Base-by-base conservation (phyloP, 257 asterid genomes). In the Scutellaria baicalensis region DNA sequence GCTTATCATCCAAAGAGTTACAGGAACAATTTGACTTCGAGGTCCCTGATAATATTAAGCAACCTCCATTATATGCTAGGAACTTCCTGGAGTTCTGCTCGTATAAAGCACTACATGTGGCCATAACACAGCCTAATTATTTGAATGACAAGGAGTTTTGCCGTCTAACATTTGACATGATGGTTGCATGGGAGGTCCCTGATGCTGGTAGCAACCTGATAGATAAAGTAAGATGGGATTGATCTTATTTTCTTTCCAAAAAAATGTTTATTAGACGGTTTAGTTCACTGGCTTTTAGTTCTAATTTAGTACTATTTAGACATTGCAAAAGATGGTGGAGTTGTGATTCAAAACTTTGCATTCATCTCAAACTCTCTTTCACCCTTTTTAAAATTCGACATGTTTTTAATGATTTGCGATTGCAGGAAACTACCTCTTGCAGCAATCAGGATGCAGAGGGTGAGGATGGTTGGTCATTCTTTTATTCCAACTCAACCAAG, bases 131-230 rank as follows among this genome's bases (percentile, higher is more conserved):
- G n/a, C 80, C 91, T 45, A 83, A 89, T 81, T 92, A 87, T 74
- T 69, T 92, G 75, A 82, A 82, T 17, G 82, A 86, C 73, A 86
- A 79, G 76, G 90, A 88, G 52, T 92, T 92, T 76, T 85, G 89
- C 45, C 83, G 84, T 48, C 83, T 89, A 71, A 84, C 85, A 72
- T 92, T 87, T 78, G 98, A 92, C 75, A 89, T 92, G 95, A 92
- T 92, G 98, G 82, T 89, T 58, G 96, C 98, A 49, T 92, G 98
- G 98, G 98, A 92, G 81, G 84, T 64, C 63, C 92, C 96, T 59
- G 87, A 80, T 59, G 80, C 68, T 56, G 86, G 80, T 45, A 82
- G 68, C 77, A 79, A 75, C 65, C 77, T 60, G 51, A 72, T 73
- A 38, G 80, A 82, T 74, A 58, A 61, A 12, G 96, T 91, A 76